Evolutionary conservation across 2,329 filamentous ascomycete species (phyloP).

Genomic region (Lizonia empirigonia): DNA sequence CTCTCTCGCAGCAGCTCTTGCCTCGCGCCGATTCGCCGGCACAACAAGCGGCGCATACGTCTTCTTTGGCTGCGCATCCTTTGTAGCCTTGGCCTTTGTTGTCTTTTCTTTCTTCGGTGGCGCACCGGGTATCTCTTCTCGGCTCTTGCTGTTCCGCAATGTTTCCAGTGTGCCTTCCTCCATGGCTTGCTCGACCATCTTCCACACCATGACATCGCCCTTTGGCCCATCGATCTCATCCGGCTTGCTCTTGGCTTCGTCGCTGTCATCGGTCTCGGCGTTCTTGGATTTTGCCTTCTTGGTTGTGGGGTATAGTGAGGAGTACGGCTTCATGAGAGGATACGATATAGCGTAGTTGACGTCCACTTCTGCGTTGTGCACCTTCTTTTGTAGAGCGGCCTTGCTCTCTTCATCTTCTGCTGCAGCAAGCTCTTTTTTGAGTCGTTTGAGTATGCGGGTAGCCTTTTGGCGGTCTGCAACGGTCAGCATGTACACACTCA

Average conservation of each 20-base stretch:
- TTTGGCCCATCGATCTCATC: slow-evolving; percentile 49
- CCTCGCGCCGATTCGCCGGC: slow-evolving; percentile 27
- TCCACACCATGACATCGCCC: slow-evolving; percentile 69
- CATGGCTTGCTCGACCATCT: slow-evolving; percentile 68
- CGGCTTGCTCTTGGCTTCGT: slow-evolving; percentile 35
- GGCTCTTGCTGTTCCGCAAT: slow-evolving; percentile 59
- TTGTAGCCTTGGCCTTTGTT: slow-evolving; percentile 20
- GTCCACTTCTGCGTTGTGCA: slow-evolving; percentile 75
- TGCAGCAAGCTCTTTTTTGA: slow-evolving; percentile 62
- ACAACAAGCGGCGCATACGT: slow-evolving; percentile 16
- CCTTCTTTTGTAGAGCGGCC: slow-evolving; percentile 57
- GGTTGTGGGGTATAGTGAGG: slow-evolving; percentile 58
- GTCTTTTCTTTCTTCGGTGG: slow-evolving; percentile 29
- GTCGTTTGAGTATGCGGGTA: slow-evolving; percentile 67
- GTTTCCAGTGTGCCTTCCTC: slow-evolving; percentile 61
- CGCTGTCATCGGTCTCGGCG: slow-evolving; percentile 31
- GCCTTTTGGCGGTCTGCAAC: slow-evolving; percentile 73
- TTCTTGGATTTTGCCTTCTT: slow-evolving; percentile 26
- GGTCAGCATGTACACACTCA: slow-evolving; percentile 8
- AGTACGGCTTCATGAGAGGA: slow-evolving; percentile 73
- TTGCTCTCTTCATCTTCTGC: slow-evolving; percentile 59
- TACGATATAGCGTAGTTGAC: slow-evolving; percentile 76
- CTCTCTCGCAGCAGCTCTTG: slow-evolving; percentile 24
- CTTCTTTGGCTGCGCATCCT: slow-evolving; percentile 24
- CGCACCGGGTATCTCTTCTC: slow-evolving; percentile 27